Conservation (phyloP, 2,329 filamentous ascomycete genomes). For the Colletotrichum sublineola region DNA sequence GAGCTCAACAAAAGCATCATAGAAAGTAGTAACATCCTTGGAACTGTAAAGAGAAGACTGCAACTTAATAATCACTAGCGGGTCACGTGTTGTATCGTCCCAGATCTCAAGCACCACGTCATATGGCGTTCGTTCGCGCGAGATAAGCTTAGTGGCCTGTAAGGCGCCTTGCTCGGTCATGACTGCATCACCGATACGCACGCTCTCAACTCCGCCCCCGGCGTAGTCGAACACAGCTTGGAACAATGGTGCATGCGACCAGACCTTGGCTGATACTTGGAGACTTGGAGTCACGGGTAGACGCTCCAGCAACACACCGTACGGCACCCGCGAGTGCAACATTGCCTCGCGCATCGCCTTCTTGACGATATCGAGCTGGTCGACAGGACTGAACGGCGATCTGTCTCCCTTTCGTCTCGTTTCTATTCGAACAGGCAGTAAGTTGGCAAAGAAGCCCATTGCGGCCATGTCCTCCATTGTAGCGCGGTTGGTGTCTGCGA, state of each 20-base stretch:
- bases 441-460: slow-evolving; percentile 63
- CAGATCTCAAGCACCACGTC: slow-evolving; percentile 27
- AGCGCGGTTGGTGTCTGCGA: slow-evolving; percentile 59
- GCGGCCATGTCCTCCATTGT: slow-evolving; percentile 50
- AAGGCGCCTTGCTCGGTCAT: slow-evolving; percentile 4
- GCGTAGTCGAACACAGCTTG: slow-evolving; percentile 27
- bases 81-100: slow-evolving; percentile 12
- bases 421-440: slow-evolving; percentile 57
- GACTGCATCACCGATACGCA: slow-evolving; percentile 8
- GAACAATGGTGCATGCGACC: slow-evolving; percentile 24
- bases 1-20: background rate
- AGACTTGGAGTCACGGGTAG: background rate
- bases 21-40: background rate
- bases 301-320: slow-evolving; percentile 14
- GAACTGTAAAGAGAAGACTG: slow-evolving; percentile 12
- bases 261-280: background rate
- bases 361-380: slow-evolving; percentile 1
- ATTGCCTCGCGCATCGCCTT: slow-evolving; percentile 16
- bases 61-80: slow-evolving; percentile 21
- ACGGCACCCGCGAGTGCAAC: slow-evolving; percentile 8
- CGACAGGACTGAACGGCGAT: background rate
- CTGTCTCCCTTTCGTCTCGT: background rate
- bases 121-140: slow-evolving; percentile 28
- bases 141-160: background rate
- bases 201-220: slow-evolving; percentile 12